Conservation (phyloP, 2,329 filamentous ascomycete species). For the Colletotrichum orbiculare region DNA sequence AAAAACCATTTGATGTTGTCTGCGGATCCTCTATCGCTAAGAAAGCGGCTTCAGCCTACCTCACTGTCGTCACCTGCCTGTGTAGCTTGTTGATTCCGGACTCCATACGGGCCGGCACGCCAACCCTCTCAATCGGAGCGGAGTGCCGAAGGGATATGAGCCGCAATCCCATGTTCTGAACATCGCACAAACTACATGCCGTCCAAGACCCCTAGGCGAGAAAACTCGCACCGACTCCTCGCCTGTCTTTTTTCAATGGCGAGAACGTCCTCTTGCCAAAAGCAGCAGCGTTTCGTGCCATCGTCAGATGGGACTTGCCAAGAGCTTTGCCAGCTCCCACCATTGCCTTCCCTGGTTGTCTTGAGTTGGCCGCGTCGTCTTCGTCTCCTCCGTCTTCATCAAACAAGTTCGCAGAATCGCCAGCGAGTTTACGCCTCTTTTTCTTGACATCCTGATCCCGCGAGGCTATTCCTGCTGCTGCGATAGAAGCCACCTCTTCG, state of each 20-base stretch:
- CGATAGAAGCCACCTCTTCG: conserved; percentile 33
- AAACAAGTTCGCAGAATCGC: conserved; percentile 73
- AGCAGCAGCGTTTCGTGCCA: conserved; percentile 51
- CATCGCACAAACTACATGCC: not conserved
- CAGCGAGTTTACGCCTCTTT: conserved; percentile 80
- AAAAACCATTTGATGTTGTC: too few species aligned
- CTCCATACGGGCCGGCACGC: too few species aligned
- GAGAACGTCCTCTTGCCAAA: conserved; percentile 71
- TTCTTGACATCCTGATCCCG: conserved; percentile 60
- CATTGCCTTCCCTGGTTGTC: conserved; percentile 48
- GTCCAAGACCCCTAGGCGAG: conserved; percentile 50
- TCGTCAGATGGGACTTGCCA: conserved; percentile 51
- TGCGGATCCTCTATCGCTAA: too few species aligned
- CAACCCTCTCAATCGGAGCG: too few species aligned
- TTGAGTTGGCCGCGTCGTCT: conserved; percentile 35
- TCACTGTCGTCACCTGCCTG: too few species aligned
- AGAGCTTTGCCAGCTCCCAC: conserved; percentile 39
- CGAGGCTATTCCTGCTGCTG: conserved; percentile 44
- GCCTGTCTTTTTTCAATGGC: conserved; percentile 76
- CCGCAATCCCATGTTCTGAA: not conserved
- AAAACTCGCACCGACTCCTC: conserved; percentile 72
- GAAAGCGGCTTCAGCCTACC: too few species aligned
- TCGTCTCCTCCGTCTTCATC: conserved; percentile 68
- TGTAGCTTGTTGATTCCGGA: too few species aligned
- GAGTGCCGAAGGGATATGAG: too few species aligned